Evolutionary conservation across 2,329 filamentous ascomycete species (phyloP), one percentile per base, ranked within the genome.

Genomic region (Diaporthe ampelina): DNA sequence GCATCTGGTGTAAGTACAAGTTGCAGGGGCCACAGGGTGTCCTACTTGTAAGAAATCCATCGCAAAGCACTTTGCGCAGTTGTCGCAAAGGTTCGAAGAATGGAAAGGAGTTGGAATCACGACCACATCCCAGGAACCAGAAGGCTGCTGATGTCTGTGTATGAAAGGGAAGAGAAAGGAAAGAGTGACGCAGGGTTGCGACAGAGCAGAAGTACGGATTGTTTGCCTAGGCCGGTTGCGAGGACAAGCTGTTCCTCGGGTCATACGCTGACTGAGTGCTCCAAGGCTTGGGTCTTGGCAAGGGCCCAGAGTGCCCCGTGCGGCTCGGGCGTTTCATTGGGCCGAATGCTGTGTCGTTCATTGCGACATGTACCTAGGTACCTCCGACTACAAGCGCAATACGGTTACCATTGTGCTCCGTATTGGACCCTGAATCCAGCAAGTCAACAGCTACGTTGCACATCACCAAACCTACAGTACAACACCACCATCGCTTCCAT

Each of bases 1-100:
- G 76, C 73, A 56, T 63, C 69, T 59, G 80, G 40, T 19, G 3
- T 76, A 79, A 71, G 57, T 71, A n/a, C 56, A 37, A 37, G 15
- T 24, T 70, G n/a, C 63, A 26, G 21, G n/a, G 54, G 15, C 48
- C 26, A 37, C 45, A 24, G 17, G 19, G 45, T 26, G 56, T 75
- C 79, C 76, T 79, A 82, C 84, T 79, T 83, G 81, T 50, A 83
- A 79, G 52, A 83, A 76, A 78, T 83, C 81, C 81, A 83, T 83
- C 76, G 58, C 59, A 59, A 67, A 58, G 37, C 56, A 69, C 74
- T 58, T 15, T 72, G 72, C 74, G 72, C 73, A 40, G n/a, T 59
- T 70, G 67, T 75, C 73, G 75, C 71, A 72, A 70, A 52, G 43
- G 63, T 70, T n/a, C 9, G 35, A 71, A 61, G 58, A 67, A 70